Evolutionary conservation across 2,329 filamentous ascomycete genomes (phyloP), one percentile per base, ranked within the genome.

Genomic region (Penicillium verrucosum): DNA sequence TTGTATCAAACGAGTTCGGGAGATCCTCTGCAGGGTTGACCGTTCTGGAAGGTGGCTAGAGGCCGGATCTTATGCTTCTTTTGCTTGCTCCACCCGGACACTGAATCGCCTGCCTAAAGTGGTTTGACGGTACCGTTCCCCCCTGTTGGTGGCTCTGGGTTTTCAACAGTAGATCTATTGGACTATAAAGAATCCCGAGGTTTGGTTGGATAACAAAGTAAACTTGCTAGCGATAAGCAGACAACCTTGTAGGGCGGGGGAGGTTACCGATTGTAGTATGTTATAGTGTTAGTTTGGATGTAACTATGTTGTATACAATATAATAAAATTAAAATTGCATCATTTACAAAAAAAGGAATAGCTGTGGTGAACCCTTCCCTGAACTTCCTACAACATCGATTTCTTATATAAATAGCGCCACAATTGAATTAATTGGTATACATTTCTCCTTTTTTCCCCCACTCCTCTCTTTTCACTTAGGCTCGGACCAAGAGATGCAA

Each of bases 21-120:
- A 56, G 63, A 63, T 65, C 50, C 61, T 60, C 62, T 61, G 59
- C 48, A 61, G 41, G 38, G 51, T 60, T 57, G 61, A 66, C 64
- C 51, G 51, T 66, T 65, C 54, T 43, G 64, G 64, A 66, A 66
- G 64, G 64, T 65, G 60, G 55, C 59, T 65, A 65, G 54, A 48
- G 32, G 32, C 43, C 56, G 49, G 56, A 61, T 65, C 55, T 63
- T 55, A 53, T 64, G 63, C 63, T 66, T 66, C 61, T 59, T 65
- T 64, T 52, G 38, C 51, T 27, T 42, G 49, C 58, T 57, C 64
- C 64, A 65, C 64, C 25, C 41, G 40, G 57, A 50, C 29, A 56
- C 51, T 46, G 36, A 58, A 30, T 58, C 57, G 60, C 63, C 65
- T 67, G 58, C 65, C 65, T 66, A 65, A 67, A 60, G 21, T 44